Base-by-base conservation (phyloP, 768 basidiomycete genomes). In the Kondoa subrosea region DNA sequence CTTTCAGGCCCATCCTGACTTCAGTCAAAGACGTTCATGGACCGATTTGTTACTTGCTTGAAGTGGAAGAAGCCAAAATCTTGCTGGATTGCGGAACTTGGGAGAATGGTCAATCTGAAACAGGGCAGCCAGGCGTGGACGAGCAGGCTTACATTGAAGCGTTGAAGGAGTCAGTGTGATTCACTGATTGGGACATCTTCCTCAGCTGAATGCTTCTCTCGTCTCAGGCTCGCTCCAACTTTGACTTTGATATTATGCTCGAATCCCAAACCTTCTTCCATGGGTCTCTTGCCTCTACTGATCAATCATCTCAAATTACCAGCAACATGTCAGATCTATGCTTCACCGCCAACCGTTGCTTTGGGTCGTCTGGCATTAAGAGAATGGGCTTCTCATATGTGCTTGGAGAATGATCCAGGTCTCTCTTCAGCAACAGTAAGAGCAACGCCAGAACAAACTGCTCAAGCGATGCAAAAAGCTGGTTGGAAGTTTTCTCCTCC, bases 61-160 rank as follows among this genome's bases (percentile, higher is more conserved):
- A 96, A 74, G 83, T 97, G 66, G 95, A 97, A 80, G 91, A 92
- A 77, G 86, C 95, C 26, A 82, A 84, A 68, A 89, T 99, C 72
- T 83, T 99, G 25, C 82, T 99, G 67, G 95, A 99, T 79, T 90
- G 93, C 76, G 95, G 95, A 15, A 88, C 90, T 3, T 88, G 87
- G 16, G 61, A 63, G n/a, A 33, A 32, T 16, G 61, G 61, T 1
- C 88, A 91, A 78, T 87, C 87, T 86, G 80, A 81, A 27, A 87
- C 85, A 34, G 87, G 88, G 71, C 76, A 77, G 33, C 67, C 64
- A n/a, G 76, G 77, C 50, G 74, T 77, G 64, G 71, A 75, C 2
- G 64, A 81, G 70, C 76, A 69, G 66, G 4, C 16, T 64, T 71
- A 73, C 69, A 72, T 78, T 64, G 68, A 74, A 32, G 74, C 71